A percentile compares a stretch with the other conserved stretches of the same genome.
Evolutionary conservation across 2,329 filamentous ascomycete species (phyloP).

Genomic region (Trichoderma cornu-damae): DNA sequence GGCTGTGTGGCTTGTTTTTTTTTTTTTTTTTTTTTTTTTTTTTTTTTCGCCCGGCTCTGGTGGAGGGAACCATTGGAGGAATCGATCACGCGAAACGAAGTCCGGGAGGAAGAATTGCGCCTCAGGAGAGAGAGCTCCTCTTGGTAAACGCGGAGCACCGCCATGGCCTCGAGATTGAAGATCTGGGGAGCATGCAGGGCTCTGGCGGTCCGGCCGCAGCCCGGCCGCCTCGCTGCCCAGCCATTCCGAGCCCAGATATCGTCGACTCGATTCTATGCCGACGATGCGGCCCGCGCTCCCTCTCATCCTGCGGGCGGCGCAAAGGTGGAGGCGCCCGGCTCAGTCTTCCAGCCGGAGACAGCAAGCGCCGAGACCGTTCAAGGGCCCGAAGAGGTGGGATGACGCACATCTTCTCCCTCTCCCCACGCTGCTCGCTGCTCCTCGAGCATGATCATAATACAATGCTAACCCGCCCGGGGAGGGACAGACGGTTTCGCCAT

Average conservation of each 20-base stretch:
- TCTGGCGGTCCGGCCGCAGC: constrained; percentile 30
- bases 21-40: too few species aligned
- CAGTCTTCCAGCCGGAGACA: background rate
- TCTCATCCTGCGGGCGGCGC: constrained; percentile 22
- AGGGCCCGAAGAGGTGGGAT: background rate
- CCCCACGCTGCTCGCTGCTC: too few species aligned
- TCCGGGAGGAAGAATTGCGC: constrained; percentile 16
- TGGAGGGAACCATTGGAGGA: background rate
- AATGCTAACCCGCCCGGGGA: background rate
- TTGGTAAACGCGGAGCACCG: constrained; percentile 21
- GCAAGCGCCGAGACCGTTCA: background rate
- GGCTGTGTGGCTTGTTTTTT: too few species aligned
- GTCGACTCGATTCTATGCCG: constrained; percentile 30
- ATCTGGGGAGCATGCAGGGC: constrained; percentile 34
- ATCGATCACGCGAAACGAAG: constrained; percentile 17
- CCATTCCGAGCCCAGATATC: constrained; percentile 24
- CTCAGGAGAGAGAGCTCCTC: constrained; percentile 3
- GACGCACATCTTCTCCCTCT: background rate
- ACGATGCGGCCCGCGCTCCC: constrained; percentile 29
- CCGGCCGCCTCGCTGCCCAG: constrained; percentile 25
- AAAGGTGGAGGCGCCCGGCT: background rate
- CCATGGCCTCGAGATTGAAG: constrained; percentile 33
- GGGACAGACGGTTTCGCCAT: constrained; percentile 7
- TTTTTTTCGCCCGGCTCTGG: constrained; percentile 19
- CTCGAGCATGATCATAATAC: background rate